phyloP scores from a whole-genome alignment of 352 stramenopile species.

The Discostella stelligera region DNA sequence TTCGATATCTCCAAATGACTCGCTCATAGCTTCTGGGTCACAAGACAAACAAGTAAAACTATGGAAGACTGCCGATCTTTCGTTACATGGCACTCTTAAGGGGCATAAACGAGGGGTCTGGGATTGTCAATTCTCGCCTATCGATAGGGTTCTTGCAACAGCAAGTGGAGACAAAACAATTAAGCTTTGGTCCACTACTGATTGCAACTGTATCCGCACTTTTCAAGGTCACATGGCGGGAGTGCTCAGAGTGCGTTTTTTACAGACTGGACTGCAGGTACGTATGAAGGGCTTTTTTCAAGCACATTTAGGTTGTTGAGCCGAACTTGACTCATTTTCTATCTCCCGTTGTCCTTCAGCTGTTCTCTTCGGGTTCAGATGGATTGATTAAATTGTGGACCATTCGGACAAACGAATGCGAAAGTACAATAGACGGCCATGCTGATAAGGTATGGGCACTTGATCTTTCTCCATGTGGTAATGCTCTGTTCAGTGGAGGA shows the following conservation, averaged over 20 bases:
- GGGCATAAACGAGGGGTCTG: conserved; percentile 98
- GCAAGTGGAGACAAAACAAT: conserved; percentile 95
- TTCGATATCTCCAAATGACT: conserved; percentile 95
- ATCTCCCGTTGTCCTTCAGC: conserved; percentile 87
- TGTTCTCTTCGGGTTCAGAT: conserved; percentile 93
- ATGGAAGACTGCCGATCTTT: conserved; percentile 89
- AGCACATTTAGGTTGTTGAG: conserved; percentile 71
- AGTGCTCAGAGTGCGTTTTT: conserved; percentile 73
- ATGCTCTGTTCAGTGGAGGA: conserved; percentile 90
- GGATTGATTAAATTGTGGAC: conserved; percentile 98
- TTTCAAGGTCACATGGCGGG: conserved; percentile 89
- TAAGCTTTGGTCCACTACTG: conserved; percentile 94
- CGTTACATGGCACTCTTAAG: conserved; percentile 88
- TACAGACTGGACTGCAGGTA: conserved; percentile 67
- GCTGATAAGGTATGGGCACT: conserved; percentile 97
- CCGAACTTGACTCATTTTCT: conserved; percentile 70
- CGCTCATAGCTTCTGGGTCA: conserved; percentile 93
- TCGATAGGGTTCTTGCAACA: conserved; percentile 94
- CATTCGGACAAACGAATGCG: conserved; percentile 96
- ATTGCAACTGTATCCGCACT: conserved; percentile 94
- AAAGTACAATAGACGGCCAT: conserved; percentile 94
- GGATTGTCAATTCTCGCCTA: conserved; percentile 94
- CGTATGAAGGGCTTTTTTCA: conserved; percentile 13
- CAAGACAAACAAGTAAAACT: conserved; percentile 98
- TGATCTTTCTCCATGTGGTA: conserved; percentile 86